Evolutionary conservation across 257 asterid species (phyloP).

Genomic region (Solanum tacnaense): DNA sequence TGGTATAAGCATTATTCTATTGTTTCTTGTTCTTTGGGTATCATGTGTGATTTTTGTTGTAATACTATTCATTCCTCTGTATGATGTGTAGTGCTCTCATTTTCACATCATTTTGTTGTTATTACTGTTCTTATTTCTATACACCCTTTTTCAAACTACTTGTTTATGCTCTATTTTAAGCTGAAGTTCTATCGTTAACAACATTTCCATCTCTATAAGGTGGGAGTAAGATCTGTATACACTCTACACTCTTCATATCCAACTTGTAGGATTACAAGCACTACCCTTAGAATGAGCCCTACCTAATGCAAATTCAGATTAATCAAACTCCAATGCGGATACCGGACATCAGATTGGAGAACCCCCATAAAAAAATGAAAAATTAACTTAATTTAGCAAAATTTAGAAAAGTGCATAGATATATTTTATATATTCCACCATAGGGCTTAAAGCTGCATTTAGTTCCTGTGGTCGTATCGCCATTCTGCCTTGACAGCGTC

Average conservation of each 20-base stretch:
- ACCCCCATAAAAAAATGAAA: background rate
- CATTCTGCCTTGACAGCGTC: accelerated
- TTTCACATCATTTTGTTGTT: background rate
- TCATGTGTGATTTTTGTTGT: background rate
- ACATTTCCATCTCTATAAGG: background rate
- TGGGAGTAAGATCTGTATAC: background rate
- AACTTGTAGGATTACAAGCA: background rate
- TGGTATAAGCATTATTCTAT: background rate
- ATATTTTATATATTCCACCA: background rate
- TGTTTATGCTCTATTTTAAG: background rate
- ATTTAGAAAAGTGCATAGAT: background rate
- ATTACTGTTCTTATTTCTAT: background rate
- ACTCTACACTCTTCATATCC: background rate
- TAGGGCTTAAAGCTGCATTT: background rate
- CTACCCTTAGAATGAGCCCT: background rate
- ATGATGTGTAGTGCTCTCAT: background rate
- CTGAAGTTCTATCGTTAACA: background rate
- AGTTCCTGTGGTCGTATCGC: background rate
- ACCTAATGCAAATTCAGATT: background rate
- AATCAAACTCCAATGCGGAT: background rate
- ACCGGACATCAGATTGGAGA: background rate
- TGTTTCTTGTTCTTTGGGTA: background rate
- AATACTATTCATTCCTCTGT: background rate
- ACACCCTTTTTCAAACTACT: background rate
- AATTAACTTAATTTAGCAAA: background rate